phyloP scores from a whole-genome alignment of 352 stramenopile genomes.

The Achlya hypogyna region DNA sequence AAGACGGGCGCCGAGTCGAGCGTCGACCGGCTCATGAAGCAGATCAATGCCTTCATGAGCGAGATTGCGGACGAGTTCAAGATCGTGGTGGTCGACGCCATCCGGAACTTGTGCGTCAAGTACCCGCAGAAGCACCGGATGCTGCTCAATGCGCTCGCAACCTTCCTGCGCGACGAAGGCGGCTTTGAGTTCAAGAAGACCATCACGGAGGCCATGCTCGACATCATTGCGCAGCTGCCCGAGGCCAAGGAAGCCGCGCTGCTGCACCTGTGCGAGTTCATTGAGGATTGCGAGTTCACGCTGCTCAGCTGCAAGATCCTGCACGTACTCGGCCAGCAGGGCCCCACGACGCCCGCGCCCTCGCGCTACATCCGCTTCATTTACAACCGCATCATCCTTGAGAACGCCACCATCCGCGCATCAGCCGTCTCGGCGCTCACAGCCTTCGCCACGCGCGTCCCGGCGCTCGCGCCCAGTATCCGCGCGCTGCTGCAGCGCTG shows the following conservation, averaged over 20 bases:
- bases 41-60: conserved; percentile 98
- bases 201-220: conserved; percentile 97
- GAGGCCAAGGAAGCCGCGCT: conserved; percentile 96
- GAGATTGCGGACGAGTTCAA: conserved; percentile 99
- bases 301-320: conserved; percentile 91
- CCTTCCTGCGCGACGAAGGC: conserved; percentile 94
- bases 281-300: conserved; percentile 95
- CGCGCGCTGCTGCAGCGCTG: conserved; percentile 91
- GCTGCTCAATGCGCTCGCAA: conserved; percentile 96
- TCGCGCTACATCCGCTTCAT: conserved; percentile 99
- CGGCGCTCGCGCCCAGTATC: conserved; percentile 89
- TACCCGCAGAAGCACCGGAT: conserved; percentile 97
- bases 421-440: conserved; percentile 93
- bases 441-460: conserved; percentile 93
- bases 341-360: conserved; percentile 88
- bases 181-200: conserved; percentile 99
- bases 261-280: conserved; percentile 99
- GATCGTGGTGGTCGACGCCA: conserved; percentile 95
- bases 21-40: conserved; percentile 94
- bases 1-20: conserved; percentile 96
- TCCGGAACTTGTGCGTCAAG: conserved; percentile 97
- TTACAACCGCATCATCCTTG: conserved; percentile 99
- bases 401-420: conserved; percentile 94
- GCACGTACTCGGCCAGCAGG: conserved; percentile 92
- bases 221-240: conserved; percentile 93